Base-by-base conservation (phyloP, 257 asterid species). In the Solanum stenotomum region DNA sequence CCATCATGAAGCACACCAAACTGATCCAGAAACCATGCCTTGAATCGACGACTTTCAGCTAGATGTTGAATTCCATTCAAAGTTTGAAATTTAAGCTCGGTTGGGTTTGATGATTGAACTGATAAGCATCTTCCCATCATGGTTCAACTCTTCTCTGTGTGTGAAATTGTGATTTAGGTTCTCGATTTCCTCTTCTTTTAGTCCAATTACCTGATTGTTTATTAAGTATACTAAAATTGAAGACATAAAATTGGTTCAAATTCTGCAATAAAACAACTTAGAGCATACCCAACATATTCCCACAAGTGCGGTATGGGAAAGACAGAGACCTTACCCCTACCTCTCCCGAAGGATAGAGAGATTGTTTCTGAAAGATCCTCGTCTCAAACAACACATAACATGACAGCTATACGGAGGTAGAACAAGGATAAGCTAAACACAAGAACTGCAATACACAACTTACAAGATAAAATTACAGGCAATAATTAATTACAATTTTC, bases 1-100 rank as follows among this genome's bases (percentile, higher is more conserved):
- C 99, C 99, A 72, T 97, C 99, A 59, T 96, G 99, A 83, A 97
- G 94, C 87, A 96, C 98, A 33, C 99, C 99, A 89, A 96, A 97
- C 89, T 97, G 99, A 91, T 97, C 99, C 94, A 97, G 91, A 86
- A 97, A 94, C 99, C 99, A 97, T 74, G 98, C 98, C 98, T 96
- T 74, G 82, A 74, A 74, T 20, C 49, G 82, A 20, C 31, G 18
- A 74, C 29, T 74, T 74, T 74, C 82, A 74, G 82, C 82, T 34
- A 74, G 49, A 10, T 74, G 82, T 20, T 74, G 82, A 74, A 74
- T 74, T 35, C 29, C 82, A 35, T 20, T 74, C 82, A 74, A 22
- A 34, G 82, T 74, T 74, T 74, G 82, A 35, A 74, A 35, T 35
- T 34, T 74, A 35, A 35, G 49, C 18, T 74, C 18, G 5, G 42